These are phyloP conservation scores for Crithidia acanthocephali DNA, from an alignment of 208 protist genomes.

Conservation along the genomic window DNA sequence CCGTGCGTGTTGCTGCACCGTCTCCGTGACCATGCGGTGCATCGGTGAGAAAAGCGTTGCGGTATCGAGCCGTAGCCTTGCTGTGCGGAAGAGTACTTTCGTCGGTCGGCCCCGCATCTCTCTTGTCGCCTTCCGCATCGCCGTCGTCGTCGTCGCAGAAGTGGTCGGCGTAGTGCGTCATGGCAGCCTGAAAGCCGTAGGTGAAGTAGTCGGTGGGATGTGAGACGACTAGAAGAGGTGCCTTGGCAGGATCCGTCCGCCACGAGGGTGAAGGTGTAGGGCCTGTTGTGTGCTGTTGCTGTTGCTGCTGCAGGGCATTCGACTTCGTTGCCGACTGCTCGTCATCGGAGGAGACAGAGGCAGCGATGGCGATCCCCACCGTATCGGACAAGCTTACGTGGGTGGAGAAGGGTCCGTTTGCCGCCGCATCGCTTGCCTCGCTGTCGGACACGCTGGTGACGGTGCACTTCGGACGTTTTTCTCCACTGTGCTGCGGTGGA, in stretches of 20 bases:
- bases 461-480: no score
- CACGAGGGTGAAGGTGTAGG: no score
- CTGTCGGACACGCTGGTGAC: no score
- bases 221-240: constrained; percentile 15
- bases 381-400: background rate
- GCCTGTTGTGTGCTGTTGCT: background rate
- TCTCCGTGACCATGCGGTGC: background rate
- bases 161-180: constrained; percentile 24
- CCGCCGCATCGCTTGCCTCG: background rate
- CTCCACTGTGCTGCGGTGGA: background rate
- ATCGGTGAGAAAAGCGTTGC: constrained; percentile 15
- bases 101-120: background rate
- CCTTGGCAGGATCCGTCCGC: background rate
- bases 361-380: background rate
- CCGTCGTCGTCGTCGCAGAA: background rate
- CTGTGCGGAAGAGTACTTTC: background rate
- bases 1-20: background rate
- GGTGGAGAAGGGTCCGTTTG: background rate
- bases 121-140: no score
- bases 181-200: constrained; percentile 28
- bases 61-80: constrained; percentile 1
- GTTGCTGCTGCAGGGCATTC: background rate
- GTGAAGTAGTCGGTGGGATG: constrained; percentile 24
- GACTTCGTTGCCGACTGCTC: background rate
- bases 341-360: background rate